Percentiles rank a stretch among this genome's conserved stretches.
Evolutionary conservation across 2,329 filamentous ascomycete genomes (phyloP).

Genomic region (Thielaviopsis populi): DNA sequence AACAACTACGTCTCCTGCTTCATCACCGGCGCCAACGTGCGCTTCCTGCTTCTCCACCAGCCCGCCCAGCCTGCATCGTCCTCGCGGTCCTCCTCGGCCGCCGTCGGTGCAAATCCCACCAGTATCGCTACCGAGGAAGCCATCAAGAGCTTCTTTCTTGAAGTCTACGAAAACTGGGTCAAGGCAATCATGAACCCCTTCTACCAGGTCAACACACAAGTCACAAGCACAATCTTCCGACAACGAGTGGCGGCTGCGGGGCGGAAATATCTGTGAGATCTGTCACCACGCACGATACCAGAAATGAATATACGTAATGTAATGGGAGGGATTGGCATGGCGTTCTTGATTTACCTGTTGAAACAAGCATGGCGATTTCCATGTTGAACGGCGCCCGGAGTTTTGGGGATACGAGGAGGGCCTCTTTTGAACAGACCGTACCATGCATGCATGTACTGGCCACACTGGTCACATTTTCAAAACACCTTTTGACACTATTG

Average conservation of each 20-base stretch:
- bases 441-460: neutral
- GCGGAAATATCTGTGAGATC: slow-evolving; percentile 73
- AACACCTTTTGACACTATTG: no score
- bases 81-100: slow-evolving; percentile 45
- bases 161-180: slow-evolving; percentile 92
- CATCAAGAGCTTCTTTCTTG: slow-evolving; percentile 82
- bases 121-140: slow-evolving; percentile 89
- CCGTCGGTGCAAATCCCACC: slow-evolving; percentile 69
- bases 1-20: slow-evolving; percentile 92
- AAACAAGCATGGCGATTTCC: neutral
- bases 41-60: slow-evolving; percentile 88
- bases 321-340: neutral
- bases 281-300: slow-evolving; percentile 23
- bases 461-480: no score
- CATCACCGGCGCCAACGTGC: slow-evolving; percentile 79
- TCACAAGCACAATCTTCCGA: slow-evolving; percentile 76
- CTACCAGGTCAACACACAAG: slow-evolving; percentile 70
- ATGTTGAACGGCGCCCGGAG: slow-evolving; percentile 1
- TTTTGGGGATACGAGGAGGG: neutral
- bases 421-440: neutral
- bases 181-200: slow-evolving; percentile 98
- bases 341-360: neutral
- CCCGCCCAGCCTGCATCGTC: slow-evolving; percentile 31
- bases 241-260: slow-evolving; percentile 70
- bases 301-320: neutral